Percentiles rank a stretch among this genome's conserved stretches.
These are phyloP conservation scores for Glonium stellatum DNA, from an alignment of 495 filamentous ascomycete species.

Conservation along the genomic window DNA sequence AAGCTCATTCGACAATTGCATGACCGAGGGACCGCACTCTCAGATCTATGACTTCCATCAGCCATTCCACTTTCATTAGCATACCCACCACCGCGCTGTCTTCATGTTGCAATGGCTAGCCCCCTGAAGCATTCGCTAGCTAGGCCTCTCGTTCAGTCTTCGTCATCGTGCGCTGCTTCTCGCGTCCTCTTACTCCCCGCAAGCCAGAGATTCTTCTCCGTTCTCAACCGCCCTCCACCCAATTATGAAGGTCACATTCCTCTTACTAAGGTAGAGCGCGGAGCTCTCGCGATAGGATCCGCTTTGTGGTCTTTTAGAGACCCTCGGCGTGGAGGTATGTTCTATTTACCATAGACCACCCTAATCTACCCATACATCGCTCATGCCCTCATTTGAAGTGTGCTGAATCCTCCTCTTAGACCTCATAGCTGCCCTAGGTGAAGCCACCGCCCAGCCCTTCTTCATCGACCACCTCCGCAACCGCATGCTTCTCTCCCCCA, in stretches of 20 bases:
- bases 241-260: constrained; percentile 92
- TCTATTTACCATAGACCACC: not conserved
- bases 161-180: not conserved
- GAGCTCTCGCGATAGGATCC: constrained; percentile 72
- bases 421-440: constrained; percentile 86
- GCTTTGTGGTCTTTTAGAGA: constrained; percentile 72
- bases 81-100: too few relatives aligned
- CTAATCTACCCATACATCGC: not conserved
- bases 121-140: too few relatives aligned
- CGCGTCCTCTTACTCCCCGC: constrained; percentile 12
- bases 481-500: constrained; percentile 77
- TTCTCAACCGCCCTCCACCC: constrained; percentile 69
- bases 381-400: not conserved
- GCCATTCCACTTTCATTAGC: too few relatives aligned
- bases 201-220: constrained; percentile 52
- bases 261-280: constrained; percentile 67
- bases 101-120: too few relatives aligned
- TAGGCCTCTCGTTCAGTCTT: not conserved
- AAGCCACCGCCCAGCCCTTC: constrained; percentile 88
- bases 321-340: constrained; percentile 65
- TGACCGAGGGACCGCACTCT: too few relatives aligned
- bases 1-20: not conserved
- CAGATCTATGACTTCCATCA: too few relatives aligned
- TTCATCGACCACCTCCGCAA: constrained; percentile 89
- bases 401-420: constrained; percentile 44